Evolutionary conservation across 1,284 basidiomycete species (phyloP), one percentile per base, ranked within the genome.

Genomic region (Lentinula novae-zelandiae): DNA sequence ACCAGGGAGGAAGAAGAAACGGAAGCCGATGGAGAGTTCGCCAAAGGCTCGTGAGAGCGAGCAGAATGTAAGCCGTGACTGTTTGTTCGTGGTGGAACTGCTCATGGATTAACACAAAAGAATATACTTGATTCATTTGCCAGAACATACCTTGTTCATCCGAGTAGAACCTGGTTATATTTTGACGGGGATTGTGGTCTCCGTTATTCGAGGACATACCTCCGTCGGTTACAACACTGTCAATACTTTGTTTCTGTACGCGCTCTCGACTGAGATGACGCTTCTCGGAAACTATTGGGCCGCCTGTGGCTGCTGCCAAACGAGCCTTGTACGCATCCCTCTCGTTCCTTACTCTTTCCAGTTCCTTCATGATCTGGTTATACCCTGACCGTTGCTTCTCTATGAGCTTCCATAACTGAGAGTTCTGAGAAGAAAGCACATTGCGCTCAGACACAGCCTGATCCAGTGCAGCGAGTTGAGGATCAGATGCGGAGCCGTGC

Each of bases 381-480:
- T 91, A 90, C 6, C 83, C 87, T 40, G 82, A 73, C 57, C 88
- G 81, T 68, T 94, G 91, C 72, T 93, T 94, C 80, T 95, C 93
- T 71, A 96, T 89, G 63, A 95, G 81, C 73, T 94, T 95, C 93
- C 93, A 95, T 34, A 95, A 82, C 74, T 95, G 92, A 5, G 87
- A 78, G 72, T 96, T 96, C 76, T 96, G 93, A 8, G 84, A 74
- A 40, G 88, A 86, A 57, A 95, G 81, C 40, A 76, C 73, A 71
- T 95, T 95, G 65, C 93, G 83, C 69, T 96, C 93, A 13, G 80
- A 78, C 31, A 95, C 78, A 3, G 86, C 82, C 61, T 85, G 80
- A 33, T 92, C 89, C 38, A 95, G 80, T 4, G 93, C 91, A 50
- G 84, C 84, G 6, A 82, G 72, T 60, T 78, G 75, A 22, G 89